Conservation (phyloP, 1,284 basidiomycete genomes). For the Malassezia yamatoensis region DNA sequence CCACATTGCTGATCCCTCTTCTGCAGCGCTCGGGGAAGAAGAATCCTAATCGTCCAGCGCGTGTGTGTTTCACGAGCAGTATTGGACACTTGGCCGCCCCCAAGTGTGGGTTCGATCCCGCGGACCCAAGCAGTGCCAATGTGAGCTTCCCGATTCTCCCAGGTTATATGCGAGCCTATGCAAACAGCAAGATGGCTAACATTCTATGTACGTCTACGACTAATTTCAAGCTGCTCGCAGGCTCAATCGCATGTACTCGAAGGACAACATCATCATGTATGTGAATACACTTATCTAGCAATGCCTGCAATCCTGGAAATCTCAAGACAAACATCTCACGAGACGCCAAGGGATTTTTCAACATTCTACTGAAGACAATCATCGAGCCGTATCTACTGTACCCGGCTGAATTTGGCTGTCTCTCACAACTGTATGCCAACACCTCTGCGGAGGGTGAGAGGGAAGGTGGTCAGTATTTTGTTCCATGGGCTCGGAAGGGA, state of each 20-base stretch:
- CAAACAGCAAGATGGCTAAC: constrained; percentile 20
- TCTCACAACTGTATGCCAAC: constrained; percentile 28
- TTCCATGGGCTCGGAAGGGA: constrained; percentile 27
- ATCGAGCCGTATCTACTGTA: constrained; percentile 21
- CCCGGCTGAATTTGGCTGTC: constrained; percentile 18
- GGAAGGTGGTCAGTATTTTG: constrained; percentile 23
- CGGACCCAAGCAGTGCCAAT: not conserved
- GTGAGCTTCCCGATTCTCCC: not conserved
- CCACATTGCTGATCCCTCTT: constrained; percentile 20
- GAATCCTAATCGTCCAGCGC: not conserved
- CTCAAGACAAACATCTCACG: constrained; percentile 10
- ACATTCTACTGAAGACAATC: constrained; percentile 5
- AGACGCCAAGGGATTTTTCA: constrained; percentile 11
- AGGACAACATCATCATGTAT: constrained; percentile 20
- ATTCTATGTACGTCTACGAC: constrained; percentile 3
- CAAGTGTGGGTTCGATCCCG: constrained; percentile 10
- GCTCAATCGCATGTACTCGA: constrained; percentile 5
- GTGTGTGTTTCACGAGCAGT: constrained; percentile 23
- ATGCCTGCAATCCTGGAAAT: constrained; percentile 24
- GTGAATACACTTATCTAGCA: not conserved
- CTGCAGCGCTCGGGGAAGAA: not conserved
- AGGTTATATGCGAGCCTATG: constrained; percentile 22
- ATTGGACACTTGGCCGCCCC: constrained; percentile 13
- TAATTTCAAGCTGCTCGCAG: not conserved
- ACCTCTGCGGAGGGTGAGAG: constrained; percentile 8